Evolutionary conservation across 495 filamentous ascomycete genomes (phyloP).

Genomic region (Astrothelium macrocarpum): DNA sequence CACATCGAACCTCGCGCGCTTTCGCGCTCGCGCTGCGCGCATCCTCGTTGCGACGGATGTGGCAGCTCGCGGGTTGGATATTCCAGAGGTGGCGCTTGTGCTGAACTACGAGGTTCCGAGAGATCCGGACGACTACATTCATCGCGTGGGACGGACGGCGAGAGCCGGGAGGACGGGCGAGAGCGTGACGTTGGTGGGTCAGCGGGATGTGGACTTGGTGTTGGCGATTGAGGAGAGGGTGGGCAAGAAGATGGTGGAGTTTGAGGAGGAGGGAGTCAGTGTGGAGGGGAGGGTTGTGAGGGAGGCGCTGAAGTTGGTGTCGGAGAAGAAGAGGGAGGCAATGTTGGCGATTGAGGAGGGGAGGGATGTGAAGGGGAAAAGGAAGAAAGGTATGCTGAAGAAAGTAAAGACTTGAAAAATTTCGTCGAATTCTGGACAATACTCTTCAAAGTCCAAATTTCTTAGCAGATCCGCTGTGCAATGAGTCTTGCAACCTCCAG

Average conservation of each 20-base stretch:
- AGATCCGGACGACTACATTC: conserved; percentile 94
- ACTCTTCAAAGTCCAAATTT: neutral
- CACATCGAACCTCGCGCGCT: conserved; percentile 76
- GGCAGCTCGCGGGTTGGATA: conserved; percentile 90
- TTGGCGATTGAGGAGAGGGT: conserved; percentile 80
- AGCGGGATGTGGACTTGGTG: conserved; percentile 80
- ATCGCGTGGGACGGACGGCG: conserved; percentile 90
- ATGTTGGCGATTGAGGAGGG: conserved; percentile 84
- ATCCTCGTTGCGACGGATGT: conserved; percentile 94
- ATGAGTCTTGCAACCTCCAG: too few relatives aligned
- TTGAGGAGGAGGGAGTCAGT: conserved; percentile 79
- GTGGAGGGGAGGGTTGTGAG: conserved; percentile 76
- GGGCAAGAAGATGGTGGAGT: conserved; percentile 69
- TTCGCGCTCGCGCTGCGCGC: conserved; percentile 82
- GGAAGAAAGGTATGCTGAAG: conserved; percentile 53
- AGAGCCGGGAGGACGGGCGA: conserved; percentile 77
- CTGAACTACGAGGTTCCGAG: conserved; percentile 93
- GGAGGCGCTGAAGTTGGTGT: conserved; percentile 76
- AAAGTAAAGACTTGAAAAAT: conserved; percentile 22
- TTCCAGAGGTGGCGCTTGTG: conserved; percentile 81
- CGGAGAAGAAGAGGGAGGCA: conserved; percentile 85
- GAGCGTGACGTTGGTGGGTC: conserved; percentile 80
- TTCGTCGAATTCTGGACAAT: neutral
- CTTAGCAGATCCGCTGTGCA: too few relatives aligned
- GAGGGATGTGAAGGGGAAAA: conserved; percentile 70